These are phyloP conservation scores for Lenzites betulinus DNA, from an alignment of 768 basidiomycete species.

Conservation along the genomic window DNA sequence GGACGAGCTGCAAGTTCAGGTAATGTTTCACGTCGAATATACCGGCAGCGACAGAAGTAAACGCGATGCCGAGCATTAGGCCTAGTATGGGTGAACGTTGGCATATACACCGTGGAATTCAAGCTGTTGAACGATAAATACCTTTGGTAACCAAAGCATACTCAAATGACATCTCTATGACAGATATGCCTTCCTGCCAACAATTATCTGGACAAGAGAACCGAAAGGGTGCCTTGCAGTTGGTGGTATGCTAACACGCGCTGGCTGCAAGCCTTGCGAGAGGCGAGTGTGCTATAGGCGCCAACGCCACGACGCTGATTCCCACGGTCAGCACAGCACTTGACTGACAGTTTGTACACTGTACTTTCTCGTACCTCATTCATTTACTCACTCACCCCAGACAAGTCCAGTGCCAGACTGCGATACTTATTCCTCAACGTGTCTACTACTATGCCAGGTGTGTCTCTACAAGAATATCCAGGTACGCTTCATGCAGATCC, in stretches of 20 bases:
- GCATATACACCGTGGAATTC: background rate
- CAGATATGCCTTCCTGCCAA: background rate
- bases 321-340: background rate
- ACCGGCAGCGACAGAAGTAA: constrained; percentile 73
- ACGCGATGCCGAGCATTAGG: constrained; percentile 70
- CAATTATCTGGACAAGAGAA: background rate
- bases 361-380: too few species aligned
- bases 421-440: too few species aligned
- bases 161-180: constrained; percentile 69
- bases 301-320: background rate
- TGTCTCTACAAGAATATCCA: too few species aligned
- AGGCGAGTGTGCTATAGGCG: background rate
- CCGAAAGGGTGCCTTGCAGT: background rate
- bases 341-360: too few species aligned
- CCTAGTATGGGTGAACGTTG: constrained; percentile 44
- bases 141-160: constrained; percentile 86
- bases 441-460: too few species aligned
- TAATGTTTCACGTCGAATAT: constrained; percentile 89
- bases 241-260: background rate
- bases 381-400: too few species aligned
- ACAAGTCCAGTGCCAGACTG: too few species aligned
- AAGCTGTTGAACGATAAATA: constrained; percentile 26
- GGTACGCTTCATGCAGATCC: too few species aligned
- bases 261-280: background rate
- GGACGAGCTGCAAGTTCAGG: constrained; percentile 84